Percentiles rank a stretch among this genome's conserved stretches.
phyloP scores from a whole-genome alignment of 163 green algal species.

The Picocystis sp. region DNA sequence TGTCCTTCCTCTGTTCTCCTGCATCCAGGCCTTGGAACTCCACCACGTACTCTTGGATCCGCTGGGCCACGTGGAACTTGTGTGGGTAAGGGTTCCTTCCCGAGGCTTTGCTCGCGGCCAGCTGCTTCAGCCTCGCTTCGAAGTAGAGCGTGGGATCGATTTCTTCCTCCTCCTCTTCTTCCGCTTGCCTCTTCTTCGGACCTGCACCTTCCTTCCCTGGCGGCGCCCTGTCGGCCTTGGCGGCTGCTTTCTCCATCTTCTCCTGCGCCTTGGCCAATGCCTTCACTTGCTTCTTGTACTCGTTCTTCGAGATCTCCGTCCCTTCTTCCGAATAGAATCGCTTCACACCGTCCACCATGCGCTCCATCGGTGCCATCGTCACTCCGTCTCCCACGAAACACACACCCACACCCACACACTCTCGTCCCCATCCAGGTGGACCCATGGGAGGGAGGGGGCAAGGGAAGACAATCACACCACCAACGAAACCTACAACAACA shows the following conservation, averaged over 20 bases:
- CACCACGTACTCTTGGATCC: constrained; percentile 58
- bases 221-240: constrained; percentile 12
- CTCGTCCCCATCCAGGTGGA: too few relatives aligned
- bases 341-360: too few relatives aligned
- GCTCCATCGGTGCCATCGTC: too few relatives aligned
- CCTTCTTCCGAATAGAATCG: too few relatives aligned
- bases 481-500: too few relatives aligned
- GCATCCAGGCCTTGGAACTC: constrained; percentile 53
- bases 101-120: constrained; percentile 55
- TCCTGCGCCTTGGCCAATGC: constrained; percentile 18
- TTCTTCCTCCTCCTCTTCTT: constrained; percentile 47
- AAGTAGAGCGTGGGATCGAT: constrained; percentile 69
- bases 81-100: constrained; percentile 92
- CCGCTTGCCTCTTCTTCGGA: constrained; percentile 8
- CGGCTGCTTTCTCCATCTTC: constrained; percentile 31
- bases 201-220: not conserved
- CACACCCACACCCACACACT: too few relatives aligned
- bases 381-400: too few relatives aligned
- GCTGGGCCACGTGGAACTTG: constrained; percentile 78
- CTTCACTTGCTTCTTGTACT: constrained; percentile 8
- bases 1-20: constrained; percentile 45
- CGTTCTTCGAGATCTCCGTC: constrained; percentile 4
- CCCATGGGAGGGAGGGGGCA: too few relatives aligned
- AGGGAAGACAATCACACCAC: too few relatives aligned
- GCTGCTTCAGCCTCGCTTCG: constrained; percentile 54